Evolutionary conservation across 2,329 filamentous ascomycete species (phyloP).

Genomic region (Botrytis galanthina): DNA sequence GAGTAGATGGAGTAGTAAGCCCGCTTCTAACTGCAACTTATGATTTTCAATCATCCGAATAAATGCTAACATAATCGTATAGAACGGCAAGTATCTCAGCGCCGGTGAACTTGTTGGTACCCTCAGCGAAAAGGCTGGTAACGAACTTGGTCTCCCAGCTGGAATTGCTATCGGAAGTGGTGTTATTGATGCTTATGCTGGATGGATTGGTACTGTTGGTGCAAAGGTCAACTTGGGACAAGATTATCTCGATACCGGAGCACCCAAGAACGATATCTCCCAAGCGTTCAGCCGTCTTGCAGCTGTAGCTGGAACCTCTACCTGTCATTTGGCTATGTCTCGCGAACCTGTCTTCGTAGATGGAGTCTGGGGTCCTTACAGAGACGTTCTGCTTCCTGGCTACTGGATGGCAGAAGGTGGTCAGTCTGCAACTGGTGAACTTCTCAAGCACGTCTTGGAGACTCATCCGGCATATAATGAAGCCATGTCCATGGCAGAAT

Average conservation of each 20-base stretch:
- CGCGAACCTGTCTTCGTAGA: slow-evolving; percentile 88
- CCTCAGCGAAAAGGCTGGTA: slow-evolving; percentile 77
- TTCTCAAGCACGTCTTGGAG: slow-evolving; percentile 91
- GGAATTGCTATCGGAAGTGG: slow-evolving; percentile 93
- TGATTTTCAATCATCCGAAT: slow-evolving; percentile 19
- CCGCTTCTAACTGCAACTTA: slow-evolving; percentile 43
- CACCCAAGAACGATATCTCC: slow-evolving; percentile 77
- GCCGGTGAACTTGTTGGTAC: slow-evolving; percentile 88
- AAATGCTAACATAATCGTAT: slow-evolving; percentile 24
- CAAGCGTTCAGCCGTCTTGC: slow-evolving; percentile 92
- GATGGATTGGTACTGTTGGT: slow-evolving; percentile 98
- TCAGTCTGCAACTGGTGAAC: slow-evolving; percentile 91
- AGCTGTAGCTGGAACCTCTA: slow-evolving; percentile 93
- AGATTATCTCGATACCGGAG: slow-evolving; percentile 64
- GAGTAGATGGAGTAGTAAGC: slow-evolving; percentile 91
- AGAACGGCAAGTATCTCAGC: slow-evolving; percentile 91
- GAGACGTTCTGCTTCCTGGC: slow-evolving; percentile 85
- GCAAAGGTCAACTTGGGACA: slow-evolving; percentile 79
- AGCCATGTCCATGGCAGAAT: slow-evolving; percentile 74
- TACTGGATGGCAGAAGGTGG: slow-evolving; percentile 98
- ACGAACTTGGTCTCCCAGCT: slow-evolving; percentile 77
- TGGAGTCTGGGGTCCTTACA: slow-evolving; percentile 96
- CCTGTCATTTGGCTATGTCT: slow-evolving; percentile 96
- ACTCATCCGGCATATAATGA: slow-evolving; percentile 89
- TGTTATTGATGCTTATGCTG: slow-evolving; percentile 97